Percentiles rank a stretch among this genome's conserved stretches.
phyloP scores from a whole-genome alignment of 179 eudicot genomes.

The Corrigiola litoralis region DNA sequence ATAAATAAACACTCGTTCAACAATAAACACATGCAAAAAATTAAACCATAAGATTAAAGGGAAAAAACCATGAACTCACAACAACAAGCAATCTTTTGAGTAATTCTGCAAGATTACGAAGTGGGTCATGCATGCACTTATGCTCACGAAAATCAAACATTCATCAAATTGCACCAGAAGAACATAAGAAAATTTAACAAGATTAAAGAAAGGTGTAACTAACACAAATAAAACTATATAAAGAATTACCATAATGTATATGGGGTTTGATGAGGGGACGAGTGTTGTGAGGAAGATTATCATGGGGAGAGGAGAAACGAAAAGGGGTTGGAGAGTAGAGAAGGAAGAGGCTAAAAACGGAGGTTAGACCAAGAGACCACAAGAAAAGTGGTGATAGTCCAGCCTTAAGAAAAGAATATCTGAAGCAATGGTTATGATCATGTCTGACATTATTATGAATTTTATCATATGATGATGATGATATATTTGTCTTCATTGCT shows the following conservation, averaged over 20 bases:
- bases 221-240: background rate
- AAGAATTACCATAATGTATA: background rate
- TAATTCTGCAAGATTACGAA: too few relatives aligned
- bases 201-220: background rate
- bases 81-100: too few relatives aligned
- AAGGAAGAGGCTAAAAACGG: slow-evolving; percentile 21
- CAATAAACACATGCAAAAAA: too few relatives aligned
- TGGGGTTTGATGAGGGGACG: slow-evolving; percentile 1
- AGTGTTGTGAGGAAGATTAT: background rate
- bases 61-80: too few relatives aligned
- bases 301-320: background rate
- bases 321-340: slow-evolving; percentile 22
- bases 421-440: background rate
- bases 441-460: slow-evolving; percentile 5
- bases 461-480: slow-evolving; percentile 13
- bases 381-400: slow-evolving; percentile 22
- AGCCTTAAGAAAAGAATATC: slow-evolving; percentile 2
- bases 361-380: slow-evolving; percentile 18
- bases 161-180: background rate
- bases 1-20: too few relatives aligned
- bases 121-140: too few relatives aligned
- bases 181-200: background rate
- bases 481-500: slow-evolving; percentile 13
- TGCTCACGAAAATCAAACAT: background rate
- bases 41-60: too few relatives aligned